These are phyloP conservation scores for Raphanus raphanistrum DNA, from an alignment of 345 rosid genomes.

Conservation along the genomic window DNA sequence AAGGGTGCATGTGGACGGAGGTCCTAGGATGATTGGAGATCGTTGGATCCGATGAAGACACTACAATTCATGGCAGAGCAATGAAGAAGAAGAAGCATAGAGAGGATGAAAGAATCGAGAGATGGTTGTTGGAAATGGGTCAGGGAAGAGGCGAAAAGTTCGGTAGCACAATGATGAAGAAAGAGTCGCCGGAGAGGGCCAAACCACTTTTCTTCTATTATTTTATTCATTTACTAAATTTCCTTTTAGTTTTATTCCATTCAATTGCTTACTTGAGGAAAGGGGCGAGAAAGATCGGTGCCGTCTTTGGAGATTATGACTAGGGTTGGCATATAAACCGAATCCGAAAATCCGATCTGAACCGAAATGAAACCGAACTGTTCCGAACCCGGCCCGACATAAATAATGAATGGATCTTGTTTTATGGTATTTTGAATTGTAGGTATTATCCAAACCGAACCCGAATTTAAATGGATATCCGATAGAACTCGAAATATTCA, in stretches of 20 bases:
- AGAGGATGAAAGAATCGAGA: conserved; percentile 1
- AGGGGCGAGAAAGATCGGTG: not conserved
- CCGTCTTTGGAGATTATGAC: not conserved
- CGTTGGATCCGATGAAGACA: conserved; percentile 21
- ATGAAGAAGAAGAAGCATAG: not conserved
- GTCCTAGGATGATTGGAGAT: not conserved
- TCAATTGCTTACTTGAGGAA: not conserved
- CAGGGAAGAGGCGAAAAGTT: conserved; percentile 36
- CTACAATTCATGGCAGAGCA: conserved; percentile 5
- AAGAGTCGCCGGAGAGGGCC: conserved; percentile 33
- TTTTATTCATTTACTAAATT: not conserved
- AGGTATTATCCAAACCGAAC: too few species aligned
- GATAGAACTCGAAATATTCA: too few species aligned
- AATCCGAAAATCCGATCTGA: too few species aligned
- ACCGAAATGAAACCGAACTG: too few species aligned
- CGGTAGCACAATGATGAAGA: conserved; percentile 26
- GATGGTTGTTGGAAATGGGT: conserved; percentile 29
- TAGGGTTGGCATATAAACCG: too few species aligned
- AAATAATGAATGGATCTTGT: too few species aligned
- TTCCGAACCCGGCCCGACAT: too few species aligned
- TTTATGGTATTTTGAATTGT: too few species aligned
- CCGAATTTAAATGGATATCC: too few species aligned
- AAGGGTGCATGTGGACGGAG: conserved; percentile 52
- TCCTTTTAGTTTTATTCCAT: not conserved
- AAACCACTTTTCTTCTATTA: not conserved